Percentiles rank a stretch among this genome's conserved stretches.
Evolutionary conservation across 1,284 basidiomycete genomes (phyloP).

Genomic region (Entoloma clypeatum): DNA sequence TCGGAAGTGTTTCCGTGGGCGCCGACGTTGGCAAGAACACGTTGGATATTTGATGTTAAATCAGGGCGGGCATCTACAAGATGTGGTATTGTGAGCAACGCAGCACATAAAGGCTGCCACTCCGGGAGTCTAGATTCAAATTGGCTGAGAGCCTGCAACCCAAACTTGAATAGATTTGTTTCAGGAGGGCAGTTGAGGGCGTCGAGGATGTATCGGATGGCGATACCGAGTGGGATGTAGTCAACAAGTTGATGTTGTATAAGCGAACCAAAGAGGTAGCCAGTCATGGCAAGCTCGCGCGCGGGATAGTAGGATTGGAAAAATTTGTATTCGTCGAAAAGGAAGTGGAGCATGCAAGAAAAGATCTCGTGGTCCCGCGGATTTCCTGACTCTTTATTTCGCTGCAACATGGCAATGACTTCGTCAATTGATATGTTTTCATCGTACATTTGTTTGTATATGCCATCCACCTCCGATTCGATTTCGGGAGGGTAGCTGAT

Average conservation of each 20-base stretch:
- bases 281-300: conserved; percentile 94
- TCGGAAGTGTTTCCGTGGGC: conserved; percentile 39
- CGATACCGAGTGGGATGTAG: conserved; percentile 93
- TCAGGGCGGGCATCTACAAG: conserved; percentile 87
- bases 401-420: conserved; percentile 84
- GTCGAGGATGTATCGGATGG: conserved; percentile 95
- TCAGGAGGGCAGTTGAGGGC: conserved; percentile 88
- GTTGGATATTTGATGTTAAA: conserved; percentile 71
- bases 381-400: conserved; percentile 81
- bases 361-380: conserved; percentile 92
- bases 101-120: conserved; percentile 93
- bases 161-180: conserved; percentile 95
- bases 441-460: conserved; percentile 99
- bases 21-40: conserved; percentile 58
- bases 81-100: conserved; percentile 84
- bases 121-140: conserved; percentile 89
- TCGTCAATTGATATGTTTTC: conserved; percentile 93
- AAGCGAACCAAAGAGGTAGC: conserved; percentile 93
- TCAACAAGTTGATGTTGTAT: conserved; percentile 95
- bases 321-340: conserved; percentile 99
- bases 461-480: conserved; percentile 89
- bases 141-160: conserved; percentile 84
- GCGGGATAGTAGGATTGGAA: conserved; percentile 96
- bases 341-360: conserved; percentile 97
- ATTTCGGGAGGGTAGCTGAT: conserved; percentile 87